phyloP scores from a whole-genome alignment of 2,329 filamentous ascomycete genomes.

The Pseudogymnoascus sp. region DNA sequence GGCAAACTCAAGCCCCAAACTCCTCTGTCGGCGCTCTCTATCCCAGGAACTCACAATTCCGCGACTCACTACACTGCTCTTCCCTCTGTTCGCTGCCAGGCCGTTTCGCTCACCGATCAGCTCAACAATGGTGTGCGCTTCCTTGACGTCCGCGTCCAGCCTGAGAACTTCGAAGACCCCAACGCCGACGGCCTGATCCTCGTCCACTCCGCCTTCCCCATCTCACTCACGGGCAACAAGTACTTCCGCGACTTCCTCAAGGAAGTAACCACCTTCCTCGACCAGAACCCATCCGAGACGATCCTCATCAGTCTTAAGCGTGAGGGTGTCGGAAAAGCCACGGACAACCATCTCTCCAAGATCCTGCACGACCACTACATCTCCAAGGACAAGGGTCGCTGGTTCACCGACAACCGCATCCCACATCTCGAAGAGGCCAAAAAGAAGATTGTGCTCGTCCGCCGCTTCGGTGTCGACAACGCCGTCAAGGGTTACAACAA shows the following conservation, averaged over 20 bases:
- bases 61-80: slow-evolving; percentile 77
- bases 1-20: slow-evolving; percentile 59
- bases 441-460: slow-evolving; percentile 74
- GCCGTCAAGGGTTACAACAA: slow-evolving; percentile 41
- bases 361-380: slow-evolving; percentile 69
- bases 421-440: slow-evolving; percentile 71
- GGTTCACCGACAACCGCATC: slow-evolving; percentile 71
- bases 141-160: slow-evolving; percentile 80
- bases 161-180: slow-evolving; percentile 45
- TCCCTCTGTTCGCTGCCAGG: slow-evolving; percentile 89
- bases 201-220: slow-evolving; percentile 84
- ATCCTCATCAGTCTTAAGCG: slow-evolving; percentile 84
- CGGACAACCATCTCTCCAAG: slow-evolving; percentile 67
- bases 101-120: slow-evolving; percentile 67
- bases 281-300: slow-evolving; percentile 69
- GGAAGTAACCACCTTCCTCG: slow-evolving; percentile 66
- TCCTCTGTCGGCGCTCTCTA: slow-evolving; percentile 71
- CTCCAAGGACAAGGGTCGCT: slow-evolving; percentile 45
- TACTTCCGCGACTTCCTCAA: slow-evolving; percentile 67
- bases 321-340: slow-evolving; percentile 74
- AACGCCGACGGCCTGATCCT: slow-evolving; percentile 63
- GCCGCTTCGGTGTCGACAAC: slow-evolving; percentile 64
- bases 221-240: slow-evolving; percentile 73
- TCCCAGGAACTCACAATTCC: slow-evolving; percentile 93
- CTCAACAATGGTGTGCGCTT: slow-evolving; percentile 87